These are phyloP conservation scores for Coemansia sp. DNA, from an alignment of 192 early-diverging fungal species.

Conservation along the genomic window DNA sequence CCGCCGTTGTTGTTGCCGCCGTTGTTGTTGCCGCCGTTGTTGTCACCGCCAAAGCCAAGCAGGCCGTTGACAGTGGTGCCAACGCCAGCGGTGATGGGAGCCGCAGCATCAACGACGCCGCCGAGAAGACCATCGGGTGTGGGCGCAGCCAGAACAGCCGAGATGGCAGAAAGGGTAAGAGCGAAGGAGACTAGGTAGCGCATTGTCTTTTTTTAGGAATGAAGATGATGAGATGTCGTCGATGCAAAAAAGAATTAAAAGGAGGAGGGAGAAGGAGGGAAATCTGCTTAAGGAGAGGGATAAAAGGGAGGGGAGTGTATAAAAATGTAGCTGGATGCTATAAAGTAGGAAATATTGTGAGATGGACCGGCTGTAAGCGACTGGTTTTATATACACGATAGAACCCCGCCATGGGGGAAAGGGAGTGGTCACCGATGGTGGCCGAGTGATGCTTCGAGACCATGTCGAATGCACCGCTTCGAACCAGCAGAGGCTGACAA, in stretches of 20 bases:
- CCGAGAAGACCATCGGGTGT: slow-evolving; percentile 16
- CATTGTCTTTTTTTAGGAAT: neutral
- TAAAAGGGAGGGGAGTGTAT: neutral
- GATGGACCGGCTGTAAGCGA: neutral
- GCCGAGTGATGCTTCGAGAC: no score
- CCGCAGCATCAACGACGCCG: slow-evolving; percentile 21
- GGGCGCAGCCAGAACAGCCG: slow-evolving; percentile 11
- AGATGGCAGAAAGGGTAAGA: slow-evolving; percentile 3
- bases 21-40: neutral
- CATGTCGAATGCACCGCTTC: neutral
- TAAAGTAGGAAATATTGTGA: neutral
- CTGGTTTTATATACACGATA: neutral
- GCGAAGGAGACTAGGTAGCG: neutral
- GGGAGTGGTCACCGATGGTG: no score
- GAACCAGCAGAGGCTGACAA: neutral
- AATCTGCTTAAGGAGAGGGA: neutral
- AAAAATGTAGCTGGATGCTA: slow-evolving; percentile 3
- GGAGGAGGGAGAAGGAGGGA: neutral
- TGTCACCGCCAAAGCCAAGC: slow-evolving; percentile 5
- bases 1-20: no score
- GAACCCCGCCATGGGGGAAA: no score
- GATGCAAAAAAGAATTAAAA: no score
- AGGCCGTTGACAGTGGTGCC: slow-evolving; percentile 13
- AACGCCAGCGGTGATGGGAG: slow-evolving; percentile 19
- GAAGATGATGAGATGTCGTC: no score